phyloP scores from a whole-genome alignment of 805 yeast species.

The Yueomyces sinensis region DNA sequence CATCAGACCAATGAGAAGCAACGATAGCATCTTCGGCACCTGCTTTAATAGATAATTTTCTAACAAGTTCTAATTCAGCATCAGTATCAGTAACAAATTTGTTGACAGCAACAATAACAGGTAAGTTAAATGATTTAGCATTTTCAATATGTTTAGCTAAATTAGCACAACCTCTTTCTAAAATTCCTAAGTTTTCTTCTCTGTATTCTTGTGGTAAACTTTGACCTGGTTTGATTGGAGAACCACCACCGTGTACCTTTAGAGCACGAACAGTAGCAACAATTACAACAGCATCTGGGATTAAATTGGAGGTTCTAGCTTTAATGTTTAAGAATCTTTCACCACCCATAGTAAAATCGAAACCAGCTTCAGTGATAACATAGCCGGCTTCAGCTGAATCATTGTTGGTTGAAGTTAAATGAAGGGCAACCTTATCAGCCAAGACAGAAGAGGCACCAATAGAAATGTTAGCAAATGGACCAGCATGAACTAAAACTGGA shows the following conservation, averaged over 20 bases:
- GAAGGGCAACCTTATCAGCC: slow-evolving; percentile 73
- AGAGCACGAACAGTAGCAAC: slow-evolving; percentile 80
- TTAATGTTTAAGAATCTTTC: slow-evolving; percentile 75
- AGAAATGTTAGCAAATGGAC: slow-evolving; percentile 80
- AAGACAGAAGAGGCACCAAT: slow-evolving; percentile 77
- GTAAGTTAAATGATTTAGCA: slow-evolving; percentile 58
- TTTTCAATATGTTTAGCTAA: slow-evolving; percentile 66
- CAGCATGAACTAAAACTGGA: slow-evolving; percentile 79
- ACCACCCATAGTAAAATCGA: slow-evolving; percentile 88
- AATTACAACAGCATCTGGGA: slow-evolving; percentile 65
- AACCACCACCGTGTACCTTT: slow-evolving; percentile 82
- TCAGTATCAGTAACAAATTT: slow-evolving; percentile 63
- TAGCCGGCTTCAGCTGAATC: slow-evolving; percentile 48
- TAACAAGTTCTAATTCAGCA: slow-evolving; percentile 55
- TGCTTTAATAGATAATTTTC: slow-evolving; percentile 53
- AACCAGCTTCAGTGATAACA: slow-evolving; percentile 81
- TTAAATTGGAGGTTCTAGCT: slow-evolving; percentile 68
- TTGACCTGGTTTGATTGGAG: slow-evolving; percentile 78
- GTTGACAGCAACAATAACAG: slow-evolving; percentile 74
- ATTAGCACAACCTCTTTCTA: slow-evolving; percentile 58
- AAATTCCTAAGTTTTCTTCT: slow-evolving; percentile 56
- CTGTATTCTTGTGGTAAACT: slow-evolving; percentile 62
- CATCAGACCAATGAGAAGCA: slow-evolving; percentile 79
- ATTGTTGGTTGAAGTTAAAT: slow-evolving; percentile 51
- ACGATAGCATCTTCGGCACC: slow-evolving; percentile 73